Evolutionary conservation across 257 asterid species (phyloP), one percentile per base, ranked within the genome.

Genomic region (Thymus mandschuricus): DNA sequence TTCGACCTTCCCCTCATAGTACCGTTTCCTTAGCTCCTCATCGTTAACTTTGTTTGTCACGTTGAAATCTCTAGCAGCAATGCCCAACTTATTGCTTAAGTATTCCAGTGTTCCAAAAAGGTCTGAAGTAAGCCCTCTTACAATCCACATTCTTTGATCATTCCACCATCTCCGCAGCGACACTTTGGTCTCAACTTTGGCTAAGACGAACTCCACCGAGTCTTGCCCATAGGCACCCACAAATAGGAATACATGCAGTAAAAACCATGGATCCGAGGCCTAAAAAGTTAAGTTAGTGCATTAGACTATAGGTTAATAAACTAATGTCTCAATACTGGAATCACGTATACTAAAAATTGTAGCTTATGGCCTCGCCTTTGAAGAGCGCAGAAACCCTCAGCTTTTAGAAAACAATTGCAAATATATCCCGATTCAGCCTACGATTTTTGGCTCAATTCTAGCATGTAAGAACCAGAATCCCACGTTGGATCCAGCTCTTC

Each of bases 81-180:
- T 80, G 61, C 96, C 96, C 4, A 92, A 57, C 34, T 11, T 70
- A 29, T 84, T 92, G 52, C 67, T 57, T 31, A 85, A 9, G 82
- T 70, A 85, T 67, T 92, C 96, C 3, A 82, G 50, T 0, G 73
- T 69, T 8, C 88, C 98, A 66, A 90, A 89, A 8, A 79, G 9
- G 80, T 33, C 77, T 3, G 85, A 82, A 2, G 96, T 74, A 46
- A 91, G 80, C 1, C 83, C 88, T 35, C 86, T 83, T 4, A 89
- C 72, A 5, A 86, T 76, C 96, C 96, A 91, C 85, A 90, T 87
- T 71, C 98, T 87, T 75, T 93, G 97, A 44, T 89, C 92, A 69
- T 61, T 89, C 96, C 96, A 91, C 97, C 97, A 93, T 67, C 86
- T 76, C 60, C n/a, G 66, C 3, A 63, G 62, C 33, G 91, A 82